Conservation (phyloP, 768 basidiomycete genomes). For the Mycena chlorophos region DNA sequence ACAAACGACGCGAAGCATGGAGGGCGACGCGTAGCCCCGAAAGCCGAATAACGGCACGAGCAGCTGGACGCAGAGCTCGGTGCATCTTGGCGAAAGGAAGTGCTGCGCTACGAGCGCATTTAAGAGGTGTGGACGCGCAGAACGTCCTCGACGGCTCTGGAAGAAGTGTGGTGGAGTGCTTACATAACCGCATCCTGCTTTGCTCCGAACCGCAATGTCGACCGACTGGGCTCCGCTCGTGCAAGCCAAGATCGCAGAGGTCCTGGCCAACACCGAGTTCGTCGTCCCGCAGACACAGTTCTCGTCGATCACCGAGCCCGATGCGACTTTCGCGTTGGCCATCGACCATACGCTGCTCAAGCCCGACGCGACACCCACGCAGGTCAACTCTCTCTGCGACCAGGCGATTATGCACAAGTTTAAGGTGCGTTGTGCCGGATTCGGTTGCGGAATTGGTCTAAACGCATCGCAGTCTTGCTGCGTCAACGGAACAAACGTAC, state of each 20-base stretch:
- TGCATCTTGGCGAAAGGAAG: neutral
- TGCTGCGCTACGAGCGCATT: neutral
- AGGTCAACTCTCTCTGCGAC: constrained; percentile 49
- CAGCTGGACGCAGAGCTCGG: neutral
- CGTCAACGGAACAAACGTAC: constrained; percentile 47
- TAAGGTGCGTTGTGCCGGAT: constrained; percentile 35
- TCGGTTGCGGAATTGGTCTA: neutral
- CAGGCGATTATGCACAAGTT: constrained; percentile 49
- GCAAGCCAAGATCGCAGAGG: constrained; percentile 29
- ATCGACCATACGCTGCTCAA: constrained; percentile 55
- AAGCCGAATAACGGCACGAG: neutral
- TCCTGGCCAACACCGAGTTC: constrained; percentile 17
- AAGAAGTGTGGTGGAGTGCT: neutral
- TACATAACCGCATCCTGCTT: neutral
- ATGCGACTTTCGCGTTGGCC: constrained; percentile 36
- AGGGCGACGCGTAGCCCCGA: neutral
- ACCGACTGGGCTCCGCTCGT: constrained; percentile 36
- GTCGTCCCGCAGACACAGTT: constrained; percentile 27
- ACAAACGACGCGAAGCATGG: constrained; percentile 3
- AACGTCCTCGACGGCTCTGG: neutral
- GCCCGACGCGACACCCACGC: constrained; percentile 45
- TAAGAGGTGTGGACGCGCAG: neutral
- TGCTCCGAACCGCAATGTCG: constrained; percentile 18
- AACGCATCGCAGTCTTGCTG: constrained; percentile 45
- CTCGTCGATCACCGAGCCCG: constrained; percentile 20